phyloP scores from a whole-genome alignment of 1,139 yeast genomes.

The Candida albicans region DNA sequence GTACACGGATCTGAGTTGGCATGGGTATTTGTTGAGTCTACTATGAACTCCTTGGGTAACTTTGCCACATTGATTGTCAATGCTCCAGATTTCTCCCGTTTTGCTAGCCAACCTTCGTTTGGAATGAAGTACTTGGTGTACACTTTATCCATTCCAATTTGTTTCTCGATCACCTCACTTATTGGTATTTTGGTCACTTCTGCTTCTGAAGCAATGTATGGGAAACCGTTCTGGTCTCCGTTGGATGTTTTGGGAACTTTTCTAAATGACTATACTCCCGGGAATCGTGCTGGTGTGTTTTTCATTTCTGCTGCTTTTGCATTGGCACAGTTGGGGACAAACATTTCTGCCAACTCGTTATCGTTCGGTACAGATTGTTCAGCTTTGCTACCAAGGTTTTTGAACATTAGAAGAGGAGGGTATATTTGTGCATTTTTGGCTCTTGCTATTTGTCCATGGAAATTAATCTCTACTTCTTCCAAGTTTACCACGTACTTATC shows the following conservation, averaged over 20 bases:
- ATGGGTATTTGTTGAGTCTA: constrained; percentile 81
- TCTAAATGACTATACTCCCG: constrained; percentile 57
- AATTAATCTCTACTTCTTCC: constrained; percentile 68
- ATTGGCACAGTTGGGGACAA: constrained; percentile 87
- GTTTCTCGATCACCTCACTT: constrained; percentile 78
- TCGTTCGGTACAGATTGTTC: constrained; percentile 92
- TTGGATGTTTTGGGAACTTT: constrained; percentile 70
- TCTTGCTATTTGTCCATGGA: constrained; percentile 86
- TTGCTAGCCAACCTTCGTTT: constrained; percentile 54
- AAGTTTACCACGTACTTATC: constrained; percentile 82
- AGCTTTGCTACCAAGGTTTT: constrained; percentile 73
- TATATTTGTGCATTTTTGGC: constrained; percentile 79
- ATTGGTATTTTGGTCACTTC: constrained; percentile 87
- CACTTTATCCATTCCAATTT: constrained; percentile 66
- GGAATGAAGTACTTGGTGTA: constrained; percentile 45
- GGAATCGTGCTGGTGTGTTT: constrained; percentile 80
- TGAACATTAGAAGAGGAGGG: constrained; percentile 81
- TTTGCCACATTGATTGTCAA: constrained; percentile 85
- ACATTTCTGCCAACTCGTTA: constrained; percentile 84
- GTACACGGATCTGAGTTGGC: constrained; percentile 62
- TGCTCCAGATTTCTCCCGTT: constrained; percentile 88
- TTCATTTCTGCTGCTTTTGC: constrained; percentile 76
- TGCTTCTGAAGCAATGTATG: constrained; percentile 70
- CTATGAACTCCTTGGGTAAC: constrained; percentile 79
- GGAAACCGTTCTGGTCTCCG: constrained; percentile 81